Evolutionary conservation across 1,284 basidiomycete genomes (phyloP).

Genomic region (Ustilago tritici): DNA sequence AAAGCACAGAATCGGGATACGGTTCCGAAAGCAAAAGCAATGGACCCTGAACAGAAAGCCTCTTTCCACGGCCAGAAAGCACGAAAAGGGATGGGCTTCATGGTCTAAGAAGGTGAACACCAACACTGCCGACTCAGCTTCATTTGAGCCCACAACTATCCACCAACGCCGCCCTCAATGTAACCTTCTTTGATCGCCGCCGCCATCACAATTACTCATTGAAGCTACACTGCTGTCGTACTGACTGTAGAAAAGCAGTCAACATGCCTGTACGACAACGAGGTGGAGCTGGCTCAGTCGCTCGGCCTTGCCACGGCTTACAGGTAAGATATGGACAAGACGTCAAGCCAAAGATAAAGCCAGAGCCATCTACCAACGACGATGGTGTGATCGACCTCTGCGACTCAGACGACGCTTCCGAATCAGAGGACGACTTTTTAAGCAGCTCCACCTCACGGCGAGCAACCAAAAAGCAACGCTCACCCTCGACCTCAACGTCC

Average conservation of each 20-base stretch:
- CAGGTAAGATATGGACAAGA: neutral
- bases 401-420: conserved; percentile 19
- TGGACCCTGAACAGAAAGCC: too few species aligned
- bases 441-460: conserved; percentile 2
- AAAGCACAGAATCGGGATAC: too few species aligned
- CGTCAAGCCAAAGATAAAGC: conserved; percentile 21
- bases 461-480: neutral
- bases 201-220: neutral
- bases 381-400: conserved; percentile 36
- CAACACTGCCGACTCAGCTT: neutral
- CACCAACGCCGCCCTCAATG: neutral
- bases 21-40: too few species aligned
- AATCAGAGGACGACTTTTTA: conserved; percentile 17
- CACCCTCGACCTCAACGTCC: neutral
- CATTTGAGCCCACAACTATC: too few species aligned
- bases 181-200: neutral
- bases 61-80: too few species aligned
- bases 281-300: neutral
- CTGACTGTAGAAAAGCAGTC: neutral
- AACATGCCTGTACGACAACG: conserved; percentile 25
- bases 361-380: conserved; percentile 6
- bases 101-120: neutral
- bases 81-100: too few species aligned
- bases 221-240: neutral
- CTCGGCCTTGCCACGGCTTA: neutral